Conservation (phyloP, 2,329 filamentous ascomycete genomes). For the Dactylellina cionopaga region DNA sequence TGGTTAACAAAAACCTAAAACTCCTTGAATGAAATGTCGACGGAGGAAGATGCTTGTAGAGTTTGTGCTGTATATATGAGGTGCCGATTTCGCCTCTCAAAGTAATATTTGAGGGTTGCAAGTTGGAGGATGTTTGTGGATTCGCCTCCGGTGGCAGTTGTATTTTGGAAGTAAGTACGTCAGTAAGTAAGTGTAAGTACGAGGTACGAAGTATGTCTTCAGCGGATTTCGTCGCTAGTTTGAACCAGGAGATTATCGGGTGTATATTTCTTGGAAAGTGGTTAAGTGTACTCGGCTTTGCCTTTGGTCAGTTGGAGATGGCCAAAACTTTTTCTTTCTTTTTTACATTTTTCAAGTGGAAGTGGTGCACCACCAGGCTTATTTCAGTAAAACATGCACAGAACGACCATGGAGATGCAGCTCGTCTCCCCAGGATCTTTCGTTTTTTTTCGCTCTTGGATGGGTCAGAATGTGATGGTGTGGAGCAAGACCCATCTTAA, state of each 20-base stretch:
- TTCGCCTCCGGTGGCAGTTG: slow-evolving; percentile 37
- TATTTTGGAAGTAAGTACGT: too few relatives aligned
- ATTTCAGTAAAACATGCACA: slow-evolving; percentile 25
- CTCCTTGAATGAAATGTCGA: too few relatives aligned
- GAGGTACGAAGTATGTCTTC: too few relatives aligned
- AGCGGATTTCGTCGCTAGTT: slow-evolving; percentile 13
- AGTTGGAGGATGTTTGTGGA: too few relatives aligned
- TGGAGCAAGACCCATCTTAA: slow-evolving; percentile 37
- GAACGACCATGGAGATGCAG: slow-evolving; percentile 36
- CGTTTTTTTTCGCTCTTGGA: slow-evolving; percentile 22
- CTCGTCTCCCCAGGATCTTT: slow-evolving; percentile 49
- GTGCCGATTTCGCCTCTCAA: slow-evolving; percentile 53
- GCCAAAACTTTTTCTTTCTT: slow-evolving; percentile 13
- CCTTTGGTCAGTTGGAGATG: slow-evolving; percentile 6
- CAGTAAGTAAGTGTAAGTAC: too few relatives aligned
- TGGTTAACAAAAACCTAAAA: slow-evolving; percentile 15
- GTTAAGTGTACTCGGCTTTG: slow-evolving; percentile 1
- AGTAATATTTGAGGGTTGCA: slow-evolving; percentile 29
- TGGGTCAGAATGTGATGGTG: slow-evolving; percentile 37
- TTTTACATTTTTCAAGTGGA: slow-evolving; percentile 16
- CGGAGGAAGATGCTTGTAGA: slow-evolving; percentile 12
- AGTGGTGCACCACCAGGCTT: slow-evolving; percentile 27
- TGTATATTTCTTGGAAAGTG: slow-evolving; percentile 18
- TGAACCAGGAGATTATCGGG: slow-evolving; percentile 37
- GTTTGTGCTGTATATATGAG: slow-evolving; percentile 21